Percentiles rank a stretch among this genome's conserved stretches.
These are phyloP conservation scores for Fusarium azukiicola DNA, from an alignment of 2,329 filamentous ascomycete species.

Conservation along the genomic window DNA sequence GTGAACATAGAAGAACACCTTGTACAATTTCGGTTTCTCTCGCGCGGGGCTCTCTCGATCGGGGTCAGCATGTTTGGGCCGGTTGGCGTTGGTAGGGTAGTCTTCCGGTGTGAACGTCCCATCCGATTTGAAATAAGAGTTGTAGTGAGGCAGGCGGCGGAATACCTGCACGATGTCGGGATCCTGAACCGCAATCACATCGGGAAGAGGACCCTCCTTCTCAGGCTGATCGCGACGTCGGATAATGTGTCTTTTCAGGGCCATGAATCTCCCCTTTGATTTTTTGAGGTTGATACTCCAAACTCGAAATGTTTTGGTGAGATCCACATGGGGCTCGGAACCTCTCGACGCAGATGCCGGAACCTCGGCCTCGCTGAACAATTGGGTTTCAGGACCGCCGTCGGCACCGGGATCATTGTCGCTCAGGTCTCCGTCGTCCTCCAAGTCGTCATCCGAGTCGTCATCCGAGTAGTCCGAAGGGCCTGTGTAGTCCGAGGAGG, in stretches of 20 bases:
- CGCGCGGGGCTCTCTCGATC: neutral
- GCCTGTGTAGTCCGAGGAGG: too few species aligned
- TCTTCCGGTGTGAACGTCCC: neutral
- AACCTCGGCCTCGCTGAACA: neutral
- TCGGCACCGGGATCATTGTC: too few species aligned
- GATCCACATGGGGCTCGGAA: neutral
- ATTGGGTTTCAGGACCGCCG: too few species aligned
- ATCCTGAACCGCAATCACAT: neutral
- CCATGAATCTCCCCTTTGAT: neutral
- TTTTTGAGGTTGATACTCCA: constrained; percentile 7
- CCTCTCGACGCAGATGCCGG: neutral
- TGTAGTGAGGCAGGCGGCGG: neutral
- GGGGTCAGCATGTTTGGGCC: neutral
- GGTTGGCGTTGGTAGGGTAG: neutral
- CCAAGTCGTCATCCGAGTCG: too few species aligned
- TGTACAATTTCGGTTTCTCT: neutral
- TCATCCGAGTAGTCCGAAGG: too few species aligned
- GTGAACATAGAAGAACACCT: constrained; percentile 15
- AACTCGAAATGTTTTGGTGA: neutral
- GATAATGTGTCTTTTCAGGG: neutral
- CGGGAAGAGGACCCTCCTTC: neutral
- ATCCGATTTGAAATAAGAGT: neutral
- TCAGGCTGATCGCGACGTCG: too few species aligned
- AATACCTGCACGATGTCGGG: neutral
- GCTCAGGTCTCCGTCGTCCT: too few species aligned